phyloP scores from a whole-genome alignment of 371 early-diverging fungal species.

The Syncephalastrum monosporum region DNA sequence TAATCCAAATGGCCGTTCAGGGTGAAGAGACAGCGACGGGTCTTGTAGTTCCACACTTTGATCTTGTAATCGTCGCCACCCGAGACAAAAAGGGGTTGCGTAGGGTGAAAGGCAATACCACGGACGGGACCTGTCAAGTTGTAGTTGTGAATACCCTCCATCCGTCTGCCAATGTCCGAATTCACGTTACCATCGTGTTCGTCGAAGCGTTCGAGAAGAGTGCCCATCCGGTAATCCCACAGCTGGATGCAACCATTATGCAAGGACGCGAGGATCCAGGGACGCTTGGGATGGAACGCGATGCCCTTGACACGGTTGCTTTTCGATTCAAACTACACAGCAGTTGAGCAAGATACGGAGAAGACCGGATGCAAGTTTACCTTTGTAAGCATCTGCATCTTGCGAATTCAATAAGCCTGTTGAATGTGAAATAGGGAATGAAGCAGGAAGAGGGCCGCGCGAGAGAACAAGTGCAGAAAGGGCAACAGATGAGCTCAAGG shows the following conservation, averaged over 20 bases:
- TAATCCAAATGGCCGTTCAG: conserved; percentile 99
- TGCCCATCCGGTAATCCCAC: conserved; percentile 99
- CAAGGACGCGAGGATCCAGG: conserved; percentile 95
- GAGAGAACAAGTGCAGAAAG: too few relatives aligned
- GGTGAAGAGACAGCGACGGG: conserved; percentile 91
- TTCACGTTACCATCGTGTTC: conserved; percentile 92
- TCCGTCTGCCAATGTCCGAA: neutral
- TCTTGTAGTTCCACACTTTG: conserved; percentile 99
- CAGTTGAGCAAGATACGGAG: neutral
- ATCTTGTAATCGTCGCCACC: conserved; percentile 99
- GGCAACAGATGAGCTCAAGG: too few relatives aligned
- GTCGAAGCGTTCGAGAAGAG: conserved; percentile 93
- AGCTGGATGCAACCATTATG: conserved; percentile 98
- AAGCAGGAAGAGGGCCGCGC: too few relatives aligned
- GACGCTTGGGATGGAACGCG: conserved; percentile 97
- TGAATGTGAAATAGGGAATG: neutral
- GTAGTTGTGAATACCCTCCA: neutral
- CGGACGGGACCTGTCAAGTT: conserved; percentile 89
- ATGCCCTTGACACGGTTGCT: conserved; percentile 97
- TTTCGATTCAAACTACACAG: conserved; percentile 92
- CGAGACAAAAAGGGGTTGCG: conserved; percentile 97
- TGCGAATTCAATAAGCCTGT: conserved; percentile 14
- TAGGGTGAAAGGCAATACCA: conserved; percentile 96
- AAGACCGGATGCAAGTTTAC: conserved; percentile 30
- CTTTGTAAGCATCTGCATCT: conserved; percentile 87